A percentile compares a stretch with the other conserved stretches of the same genome.
These are phyloP conservation scores for Puccinia triticina DNA, from an alignment of 1,284 basidiomycete species.

Conservation along the genomic window DNA sequence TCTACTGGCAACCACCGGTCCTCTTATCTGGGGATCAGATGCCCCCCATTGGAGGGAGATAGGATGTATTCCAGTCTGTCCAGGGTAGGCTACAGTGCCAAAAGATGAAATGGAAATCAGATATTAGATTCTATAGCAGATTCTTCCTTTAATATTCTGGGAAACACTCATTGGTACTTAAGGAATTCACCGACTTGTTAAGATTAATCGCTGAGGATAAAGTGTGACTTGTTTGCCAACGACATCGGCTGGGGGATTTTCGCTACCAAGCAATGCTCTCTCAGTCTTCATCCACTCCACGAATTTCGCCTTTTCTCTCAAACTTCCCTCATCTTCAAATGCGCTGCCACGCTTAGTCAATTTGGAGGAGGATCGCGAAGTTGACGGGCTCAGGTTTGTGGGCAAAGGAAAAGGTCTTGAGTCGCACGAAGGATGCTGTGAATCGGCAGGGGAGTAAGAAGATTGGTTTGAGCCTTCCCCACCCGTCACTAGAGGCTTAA, in stretches of 20 bases:
- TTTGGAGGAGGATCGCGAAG: conserved; percentile 22
- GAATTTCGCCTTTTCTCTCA: conserved; percentile 20
- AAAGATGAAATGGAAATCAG: conserved; percentile 15
- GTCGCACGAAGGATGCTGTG: neutral
- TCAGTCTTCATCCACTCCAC: conserved; percentile 38
- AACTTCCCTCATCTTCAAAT: conserved; percentile 36
- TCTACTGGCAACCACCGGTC: conserved; percentile 86
- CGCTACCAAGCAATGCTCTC: conserved; percentile 12
- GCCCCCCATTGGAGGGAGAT: conserved; percentile 82
- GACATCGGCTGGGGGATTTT: conserved; percentile 7
- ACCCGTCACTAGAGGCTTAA: neutral
- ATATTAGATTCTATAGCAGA: neutral
- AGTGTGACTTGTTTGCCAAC: conserved; percentile 3
- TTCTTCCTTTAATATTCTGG: neutral
- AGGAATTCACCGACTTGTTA: conserved; percentile 33
- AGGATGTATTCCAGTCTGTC: conserved; percentile 74
- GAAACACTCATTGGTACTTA: neutral
- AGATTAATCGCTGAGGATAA: conserved; percentile 47
- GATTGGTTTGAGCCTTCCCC: conserved; percentile 1
- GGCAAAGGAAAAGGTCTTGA: neutral
- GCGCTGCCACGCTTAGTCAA: neutral
- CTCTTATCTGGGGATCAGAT: conserved; percentile 69
- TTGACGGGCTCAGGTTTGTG: neutral
- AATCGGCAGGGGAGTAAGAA: neutral
- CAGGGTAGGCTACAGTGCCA: conserved; percentile 68